Base-by-base conservation (phyloP, 176 grass and related monocot species). In the Panicum miliaceum region DNA sequence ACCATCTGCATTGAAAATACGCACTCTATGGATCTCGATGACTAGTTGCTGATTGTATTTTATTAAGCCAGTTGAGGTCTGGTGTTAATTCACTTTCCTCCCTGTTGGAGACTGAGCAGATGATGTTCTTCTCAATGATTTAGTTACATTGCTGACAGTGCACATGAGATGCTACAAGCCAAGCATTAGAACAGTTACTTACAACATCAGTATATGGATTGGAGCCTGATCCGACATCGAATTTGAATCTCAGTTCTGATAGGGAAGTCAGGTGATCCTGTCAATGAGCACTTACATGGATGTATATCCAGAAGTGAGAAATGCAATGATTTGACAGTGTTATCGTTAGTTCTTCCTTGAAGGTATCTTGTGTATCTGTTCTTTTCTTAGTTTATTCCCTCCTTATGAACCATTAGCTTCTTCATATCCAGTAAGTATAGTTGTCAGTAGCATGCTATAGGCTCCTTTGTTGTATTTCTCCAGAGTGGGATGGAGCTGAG, bases 21-120 rank as follows among this genome's bases (percentile, higher is more conserved):
- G 38, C 80, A 95, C 26, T 84, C 88, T 66, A 80, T 90, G 81
- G 89, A 97, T 96, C 65, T 97, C 12, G 89, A 97, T 87, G 58
- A 73, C 20, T 91, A 81, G 80, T 82, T 82, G 73, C 74, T 45
- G 61, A 76, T 77, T 10, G 76, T 58, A 77, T 56, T 61, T 81
- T 71, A 43, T 11, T 42, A 62, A 54, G 45, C 37, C 65, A 45
- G 26, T 71, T 75, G 45, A 86, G 82, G 61, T 73, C 45, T 66
- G 20, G n/a, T 47, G 19, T 52, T 18, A 74, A 50, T 82, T 85
- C 59, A 66, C 10, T 60, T 59, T 32, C 58, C 27, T 46, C 58
- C 23, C 45, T 83, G 57, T 20, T 32, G 74, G 54, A 54, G 37
- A 56, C 64, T 13, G 7, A 69, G 66, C 12, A 68, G 27, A 63